phyloP scores from a whole-genome alignment of 2,329 filamentous ascomycete species.

The Trichoderma atrobrunneum region DNA sequence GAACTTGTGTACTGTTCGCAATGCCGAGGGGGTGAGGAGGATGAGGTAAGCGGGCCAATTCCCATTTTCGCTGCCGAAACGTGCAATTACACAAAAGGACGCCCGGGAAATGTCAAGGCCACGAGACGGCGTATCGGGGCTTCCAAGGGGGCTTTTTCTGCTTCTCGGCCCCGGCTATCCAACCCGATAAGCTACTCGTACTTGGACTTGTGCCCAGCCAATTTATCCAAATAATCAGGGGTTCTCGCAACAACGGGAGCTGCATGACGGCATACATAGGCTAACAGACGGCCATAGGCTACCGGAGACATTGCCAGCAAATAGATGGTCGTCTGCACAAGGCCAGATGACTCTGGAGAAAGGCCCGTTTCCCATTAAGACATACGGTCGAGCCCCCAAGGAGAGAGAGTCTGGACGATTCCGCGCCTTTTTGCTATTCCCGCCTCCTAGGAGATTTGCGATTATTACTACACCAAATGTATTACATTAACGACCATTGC shows the following conservation, averaged over 20 bases:
- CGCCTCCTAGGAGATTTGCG: background rate
- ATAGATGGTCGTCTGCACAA: background rate
- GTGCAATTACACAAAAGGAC: background rate
- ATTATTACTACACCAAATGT: background rate
- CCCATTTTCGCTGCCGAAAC: background rate
- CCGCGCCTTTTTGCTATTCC: background rate
- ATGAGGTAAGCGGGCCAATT: background rate
- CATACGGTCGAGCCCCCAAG: background rate
- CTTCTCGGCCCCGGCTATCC: background rate
- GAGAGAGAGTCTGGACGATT: background rate
- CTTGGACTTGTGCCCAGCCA: background rate
- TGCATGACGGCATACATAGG: conserved; percentile 4
- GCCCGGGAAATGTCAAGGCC: background rate
- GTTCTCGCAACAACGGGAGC: background rate
- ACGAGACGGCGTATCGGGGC: background rate
- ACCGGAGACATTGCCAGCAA: background rate
- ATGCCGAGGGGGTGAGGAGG: background rate
- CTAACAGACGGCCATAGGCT: background rate
- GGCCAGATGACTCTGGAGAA: background rate
- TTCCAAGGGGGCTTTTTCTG: background rate
- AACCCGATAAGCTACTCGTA: background rate
- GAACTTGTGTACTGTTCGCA: background rate
- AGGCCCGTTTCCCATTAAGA: background rate
- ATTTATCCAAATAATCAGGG: background rate
- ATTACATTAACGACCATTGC: background rate